Conservation (phyloP, 805 yeast species). For the Hanseniaspora occidentalis region DNA sequence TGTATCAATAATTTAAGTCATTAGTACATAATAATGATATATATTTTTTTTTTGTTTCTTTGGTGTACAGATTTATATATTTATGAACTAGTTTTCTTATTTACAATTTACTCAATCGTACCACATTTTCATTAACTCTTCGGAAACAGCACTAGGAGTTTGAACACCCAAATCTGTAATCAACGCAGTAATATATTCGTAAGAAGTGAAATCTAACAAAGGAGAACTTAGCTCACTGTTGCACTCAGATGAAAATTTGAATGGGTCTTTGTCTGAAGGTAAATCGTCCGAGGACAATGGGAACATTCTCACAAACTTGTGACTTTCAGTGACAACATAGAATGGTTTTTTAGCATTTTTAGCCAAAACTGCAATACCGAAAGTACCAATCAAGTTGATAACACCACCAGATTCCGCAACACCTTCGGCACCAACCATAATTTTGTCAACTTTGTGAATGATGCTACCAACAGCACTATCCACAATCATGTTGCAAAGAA, state of each 20-base stretch:
- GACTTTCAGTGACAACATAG: slow-evolving; percentile 88
- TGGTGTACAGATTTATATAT: neutral
- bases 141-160: slow-evolving; percentile 97
- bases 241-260: slow-evolving; percentile 29
- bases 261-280: slow-evolving; percentile 42
- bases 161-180: slow-evolving; percentile 94
- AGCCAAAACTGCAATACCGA: slow-evolving; percentile 88
- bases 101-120: slow-evolving; percentile 55
- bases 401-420: slow-evolving; percentile 98
- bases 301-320: slow-evolving; percentile 91
- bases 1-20: too few relatives aligned
- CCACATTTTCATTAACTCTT: slow-evolving; percentile 96
- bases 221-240: slow-evolving; percentile 31
- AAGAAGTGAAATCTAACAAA: slow-evolving; percentile 85
- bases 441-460: slow-evolving; percentile 82
- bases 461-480: slow-evolving; percentile 93
- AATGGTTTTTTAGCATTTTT: slow-evolving; percentile 84
- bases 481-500: slow-evolving; percentile 79
- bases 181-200: slow-evolving; percentile 86
- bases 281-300: slow-evolving; percentile 89
- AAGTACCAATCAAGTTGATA: slow-evolving; percentile 88
- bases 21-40: too few relatives aligned
- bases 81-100: neutral
- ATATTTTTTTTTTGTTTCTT: too few relatives aligned
- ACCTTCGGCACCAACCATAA: slow-evolving; percentile 97